A percentile compares a stretch with the other conserved stretches of the same genome.
These are phyloP conservation scores for Dioszegia hungarica DNA, from an alignment of 768 basidiomycete genomes.

Conservation along the genomic window DNA sequence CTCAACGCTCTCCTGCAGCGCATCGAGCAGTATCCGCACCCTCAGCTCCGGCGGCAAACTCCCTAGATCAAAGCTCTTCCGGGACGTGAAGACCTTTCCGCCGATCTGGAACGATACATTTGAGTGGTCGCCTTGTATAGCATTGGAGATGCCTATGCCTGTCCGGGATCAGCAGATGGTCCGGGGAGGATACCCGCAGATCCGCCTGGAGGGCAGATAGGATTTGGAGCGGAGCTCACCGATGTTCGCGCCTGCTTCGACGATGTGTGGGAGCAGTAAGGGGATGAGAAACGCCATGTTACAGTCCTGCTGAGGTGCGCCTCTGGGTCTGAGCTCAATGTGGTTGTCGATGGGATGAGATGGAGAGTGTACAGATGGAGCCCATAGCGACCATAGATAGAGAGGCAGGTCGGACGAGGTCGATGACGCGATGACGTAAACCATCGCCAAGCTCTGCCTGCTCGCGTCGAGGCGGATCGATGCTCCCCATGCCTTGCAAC, in stretches of 20 bases:
- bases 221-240: constrained; percentile 5
- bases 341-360: neutral
- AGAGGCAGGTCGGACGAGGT: neutral
- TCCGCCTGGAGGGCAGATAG: neutral
- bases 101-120: constrained; percentile 38
- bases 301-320: neutral
- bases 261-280: constrained; percentile 23
- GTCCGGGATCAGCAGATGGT: neutral
- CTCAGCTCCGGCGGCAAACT: constrained; percentile 34
- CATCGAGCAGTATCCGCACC: constrained; percentile 32
- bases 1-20: constrained; percentile 28
- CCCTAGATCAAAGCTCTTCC: constrained; percentile 25
- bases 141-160: constrained; percentile 41
- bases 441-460: neutral
- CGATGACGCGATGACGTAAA: neutral
- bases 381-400: neutral
- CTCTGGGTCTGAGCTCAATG: neutral
- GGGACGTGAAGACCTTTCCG: constrained; percentile 26
- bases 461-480: too few species aligned
- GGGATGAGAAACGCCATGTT: constrained; percentile 29
- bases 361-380: neutral
- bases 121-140: constrained; percentile 25
- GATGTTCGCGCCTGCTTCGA: constrained; percentile 28
- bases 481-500: too few species aligned
- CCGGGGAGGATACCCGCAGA: neutral